Evolutionary conservation across 208 protist species (phyloP).

Genomic region (Trypanosoma congolense): DNA sequence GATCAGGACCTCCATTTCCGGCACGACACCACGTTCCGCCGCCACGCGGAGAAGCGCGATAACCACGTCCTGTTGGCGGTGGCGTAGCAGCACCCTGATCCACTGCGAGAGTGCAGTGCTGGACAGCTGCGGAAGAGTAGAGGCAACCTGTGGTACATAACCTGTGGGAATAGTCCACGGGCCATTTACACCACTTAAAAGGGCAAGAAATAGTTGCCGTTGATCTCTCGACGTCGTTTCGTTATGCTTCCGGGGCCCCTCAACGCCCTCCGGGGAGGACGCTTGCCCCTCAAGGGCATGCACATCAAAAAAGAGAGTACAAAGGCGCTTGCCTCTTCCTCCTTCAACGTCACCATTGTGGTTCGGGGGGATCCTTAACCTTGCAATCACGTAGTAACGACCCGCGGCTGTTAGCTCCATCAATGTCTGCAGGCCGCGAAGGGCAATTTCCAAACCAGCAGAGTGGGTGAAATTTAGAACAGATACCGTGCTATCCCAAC

Average conservation of each 20-base stretch:
- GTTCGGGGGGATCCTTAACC: conserved; percentile 4
- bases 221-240: background rate
- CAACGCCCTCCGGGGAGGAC: background rate
- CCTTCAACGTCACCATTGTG: background rate
- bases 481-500: conserved; percentile 18
- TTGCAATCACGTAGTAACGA: conserved; percentile 20
- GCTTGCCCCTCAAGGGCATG: background rate
- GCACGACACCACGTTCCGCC: conserved; percentile 27
- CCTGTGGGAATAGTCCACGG: background rate
- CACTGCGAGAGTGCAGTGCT: conserved; percentile 19
- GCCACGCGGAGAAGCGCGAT: conserved; percentile 11
- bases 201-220: background rate
- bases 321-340: background rate
- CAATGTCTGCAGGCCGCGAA: conserved; percentile 21
- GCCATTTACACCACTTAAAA: background rate
- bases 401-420: conserved; percentile 9
- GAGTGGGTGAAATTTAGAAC: conserved; percentile 42
- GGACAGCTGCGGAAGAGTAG: conserved; percentile 17
- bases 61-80: conserved; percentile 11
- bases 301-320: conserved; percentile 13
- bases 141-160: conserved; percentile 1
- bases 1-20: conserved; percentile 48
- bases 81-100: conserved; percentile 15
- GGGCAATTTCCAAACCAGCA: conserved; percentile 12
- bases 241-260: conserved; percentile 2